Base-by-base conservation (phyloP, 345 rosid species). In the Salix caprea region DNA sequence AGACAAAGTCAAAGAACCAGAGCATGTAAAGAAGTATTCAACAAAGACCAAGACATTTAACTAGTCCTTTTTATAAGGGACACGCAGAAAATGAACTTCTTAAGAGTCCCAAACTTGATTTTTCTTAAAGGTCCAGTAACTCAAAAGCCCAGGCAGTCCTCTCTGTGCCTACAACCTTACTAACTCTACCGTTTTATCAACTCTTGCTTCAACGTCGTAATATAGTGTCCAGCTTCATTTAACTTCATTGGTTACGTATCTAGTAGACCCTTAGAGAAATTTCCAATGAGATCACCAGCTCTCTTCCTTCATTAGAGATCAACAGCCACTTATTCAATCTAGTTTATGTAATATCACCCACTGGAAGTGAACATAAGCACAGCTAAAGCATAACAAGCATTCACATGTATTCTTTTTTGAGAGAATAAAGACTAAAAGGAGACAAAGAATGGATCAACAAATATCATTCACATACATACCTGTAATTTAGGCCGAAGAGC, bases 401-500 rank as follows among this genome's bases (percentile, higher is more conserved):
- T n/a, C 62, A 58, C 26, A 58, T 19, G 62, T 2, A n/a, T 58
- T 58, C 28, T 11, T n/a, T 26, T 26, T 23, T 58, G 23, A n/a
- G 14, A 58, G 18, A 14, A 12, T 13, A 15, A 13, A 46, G 50
- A 46, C 50, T n/a, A 24, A 24, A 58, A 58, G 26, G 62, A 58
- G 26, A 58, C 5, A n/a, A 56, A 23, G 62, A 58, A n/a, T n/a
- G 56, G 26, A 62, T 26, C 23, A 14, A 52, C 13, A 12, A 39
- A 74, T 21, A 23, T 0, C 36, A 56, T 32, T 62, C 36, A 66
- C 66, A 16, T 34, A 23, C 18, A n/a, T 71, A 96, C 98, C 98
- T 94, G 98, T 78, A 96, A 87, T 84, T 96, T 96, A 50, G 99
- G 99, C 79, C 99, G 97, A 79, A 96, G 98, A 65, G 97, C 99